phyloP scores from a whole-genome alignment of 352 stramenopile genomes.

The Phytopythium vexans region DNA sequence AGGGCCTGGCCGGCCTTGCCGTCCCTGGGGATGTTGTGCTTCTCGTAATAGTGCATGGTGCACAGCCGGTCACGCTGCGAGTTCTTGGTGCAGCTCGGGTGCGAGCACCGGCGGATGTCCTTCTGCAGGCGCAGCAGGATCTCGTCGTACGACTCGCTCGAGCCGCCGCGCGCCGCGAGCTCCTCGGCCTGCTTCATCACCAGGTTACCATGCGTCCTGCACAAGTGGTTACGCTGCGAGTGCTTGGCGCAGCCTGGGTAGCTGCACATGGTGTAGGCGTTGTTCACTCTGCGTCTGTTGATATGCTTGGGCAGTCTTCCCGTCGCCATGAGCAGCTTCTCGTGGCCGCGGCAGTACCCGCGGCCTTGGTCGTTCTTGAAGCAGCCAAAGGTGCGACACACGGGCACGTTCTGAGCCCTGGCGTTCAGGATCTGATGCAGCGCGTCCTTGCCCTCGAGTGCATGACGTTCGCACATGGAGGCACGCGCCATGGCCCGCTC shows the following conservation, averaged over 20 bases:
- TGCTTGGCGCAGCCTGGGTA: conserved; percentile 82
- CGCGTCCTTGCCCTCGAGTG: conserved; percentile 64
- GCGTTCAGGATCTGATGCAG: conserved; percentile 59
- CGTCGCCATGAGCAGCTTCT: conserved; percentile 86
- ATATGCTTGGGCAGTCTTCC: conserved; percentile 66
- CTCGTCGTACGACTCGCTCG: conserved; percentile 64
- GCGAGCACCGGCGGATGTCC: conserved; percentile 72
- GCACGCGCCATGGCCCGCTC: conserved; percentile 60
- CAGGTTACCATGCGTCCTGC: conserved; percentile 81
- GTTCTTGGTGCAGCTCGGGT: conserved; percentile 82
- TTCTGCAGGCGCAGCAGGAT: conserved; percentile 68
- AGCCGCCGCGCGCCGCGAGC: conserved; percentile 35
- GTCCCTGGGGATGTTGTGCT: conserved; percentile 34
- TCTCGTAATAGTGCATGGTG: conserved; percentile 80
- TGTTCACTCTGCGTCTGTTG: conserved; percentile 85
- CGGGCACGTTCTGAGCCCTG: conserved; percentile 71
- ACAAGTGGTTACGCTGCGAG: conserved; percentile 82
- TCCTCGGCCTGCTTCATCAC: conserved; percentile 76
- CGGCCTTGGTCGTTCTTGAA: conserved; percentile 88
- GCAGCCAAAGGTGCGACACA: conserved; percentile 71
- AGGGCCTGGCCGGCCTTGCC: neutral
- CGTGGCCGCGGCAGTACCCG: conserved; percentile 81
- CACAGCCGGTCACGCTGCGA: conserved; percentile 83
- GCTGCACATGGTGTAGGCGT: conserved; percentile 88
- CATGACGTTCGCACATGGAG: conserved; percentile 74